These are phyloP conservation scores for Sporothrix globosa DNA, from an alignment of 2,329 filamentous ascomycete genomes.

Conservation along the genomic window DNA sequence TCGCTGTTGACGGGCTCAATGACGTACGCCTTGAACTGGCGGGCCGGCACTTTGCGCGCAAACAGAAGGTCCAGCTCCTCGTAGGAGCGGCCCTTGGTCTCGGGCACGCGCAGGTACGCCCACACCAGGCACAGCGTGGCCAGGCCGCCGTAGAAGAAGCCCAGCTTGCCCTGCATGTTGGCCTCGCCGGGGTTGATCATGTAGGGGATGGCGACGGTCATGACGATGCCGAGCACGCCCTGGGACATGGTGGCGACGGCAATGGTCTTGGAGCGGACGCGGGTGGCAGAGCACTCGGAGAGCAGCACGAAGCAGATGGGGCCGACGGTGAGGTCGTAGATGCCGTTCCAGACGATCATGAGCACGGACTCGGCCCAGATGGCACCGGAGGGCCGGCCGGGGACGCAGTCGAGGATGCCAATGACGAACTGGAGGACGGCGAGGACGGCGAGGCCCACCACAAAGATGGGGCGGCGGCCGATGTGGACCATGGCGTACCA, in stretches of 20 bases:
- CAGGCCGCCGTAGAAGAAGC: slow-evolving; percentile 52
- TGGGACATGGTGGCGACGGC: slow-evolving; percentile 51
- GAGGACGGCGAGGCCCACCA: slow-evolving; percentile 51
- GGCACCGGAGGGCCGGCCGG: slow-evolving; percentile 41
- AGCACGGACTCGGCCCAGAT: slow-evolving; percentile 55
- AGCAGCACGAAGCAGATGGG: slow-evolving; percentile 58
- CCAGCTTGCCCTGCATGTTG: slow-evolving; percentile 51
- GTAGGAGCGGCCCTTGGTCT: slow-evolving; percentile 58
- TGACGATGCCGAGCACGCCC: slow-evolving; percentile 47
- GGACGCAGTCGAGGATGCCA: slow-evolving; percentile 53
- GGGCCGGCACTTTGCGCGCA: slow-evolving; percentile 49
- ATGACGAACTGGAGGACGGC: slow-evolving; percentile 52
- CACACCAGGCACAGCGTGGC: slow-evolving; percentile 54
- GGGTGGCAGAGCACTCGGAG: slow-evolving; percentile 54
- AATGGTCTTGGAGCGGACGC: slow-evolving; percentile 51
- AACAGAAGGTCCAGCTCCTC: slow-evolving; percentile 62
- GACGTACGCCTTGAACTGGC: slow-evolving; percentile 43
- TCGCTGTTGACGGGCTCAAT: background rate
- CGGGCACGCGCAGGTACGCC: slow-evolving; percentile 58
- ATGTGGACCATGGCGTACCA: slow-evolving; percentile 55
- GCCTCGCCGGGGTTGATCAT: slow-evolving; percentile 51
- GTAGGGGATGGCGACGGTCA: slow-evolving; percentile 51
- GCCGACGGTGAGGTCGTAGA: slow-evolving; percentile 58
- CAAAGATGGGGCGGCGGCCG: slow-evolving; percentile 57
- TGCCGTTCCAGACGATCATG: slow-evolving; percentile 55